These are phyloP conservation scores for Dendrocalamus latiflorus DNA, from an alignment of 202 grass and related monocot genomes.

Conservation along the genomic window DNA sequence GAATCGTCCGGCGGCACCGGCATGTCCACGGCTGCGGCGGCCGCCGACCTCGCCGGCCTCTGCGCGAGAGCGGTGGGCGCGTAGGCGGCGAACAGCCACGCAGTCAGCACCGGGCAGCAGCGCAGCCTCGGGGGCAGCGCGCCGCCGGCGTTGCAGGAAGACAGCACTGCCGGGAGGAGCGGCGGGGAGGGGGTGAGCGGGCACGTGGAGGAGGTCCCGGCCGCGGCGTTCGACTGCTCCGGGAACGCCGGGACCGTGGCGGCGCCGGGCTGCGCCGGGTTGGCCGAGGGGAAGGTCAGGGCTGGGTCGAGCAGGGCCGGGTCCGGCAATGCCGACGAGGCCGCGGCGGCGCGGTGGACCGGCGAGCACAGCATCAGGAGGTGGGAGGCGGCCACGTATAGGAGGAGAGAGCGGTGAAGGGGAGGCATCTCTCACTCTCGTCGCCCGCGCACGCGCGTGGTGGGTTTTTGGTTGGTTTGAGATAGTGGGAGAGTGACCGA, in stretches of 20 bases:
- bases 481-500: neutral
- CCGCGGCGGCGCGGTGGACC: neutral
- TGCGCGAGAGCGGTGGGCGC: conserved; percentile 52
- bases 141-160: conserved; percentile 39
- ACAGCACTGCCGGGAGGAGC: conserved; percentile 60
- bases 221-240: conserved; percentile 70
- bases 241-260: conserved; percentile 95
- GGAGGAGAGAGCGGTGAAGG: neutral
- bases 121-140: conserved; percentile 35
- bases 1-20: conserved; percentile 79
- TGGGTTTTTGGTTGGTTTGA: neutral
- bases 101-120: conserved; percentile 76
- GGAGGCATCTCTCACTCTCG: conserved; percentile 19
- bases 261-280: conserved; percentile 8
- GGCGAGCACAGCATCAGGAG: neutral
- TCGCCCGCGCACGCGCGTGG: neutral
- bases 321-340: conserved; percentile 9
- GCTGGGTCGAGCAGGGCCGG: conserved; percentile 56
- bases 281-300: conserved; percentile 40
- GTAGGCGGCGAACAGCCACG: conserved; percentile 79
- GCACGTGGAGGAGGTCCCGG: conserved; percentile 48
- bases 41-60: neutral
- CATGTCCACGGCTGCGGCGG: conserved; percentile 46
- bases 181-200: conserved; percentile 51
- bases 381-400: conserved; percentile 4